Base-by-base conservation (phyloP, 2,329 filamentous ascomycete species). In the Aspergillus sp. region DNA sequence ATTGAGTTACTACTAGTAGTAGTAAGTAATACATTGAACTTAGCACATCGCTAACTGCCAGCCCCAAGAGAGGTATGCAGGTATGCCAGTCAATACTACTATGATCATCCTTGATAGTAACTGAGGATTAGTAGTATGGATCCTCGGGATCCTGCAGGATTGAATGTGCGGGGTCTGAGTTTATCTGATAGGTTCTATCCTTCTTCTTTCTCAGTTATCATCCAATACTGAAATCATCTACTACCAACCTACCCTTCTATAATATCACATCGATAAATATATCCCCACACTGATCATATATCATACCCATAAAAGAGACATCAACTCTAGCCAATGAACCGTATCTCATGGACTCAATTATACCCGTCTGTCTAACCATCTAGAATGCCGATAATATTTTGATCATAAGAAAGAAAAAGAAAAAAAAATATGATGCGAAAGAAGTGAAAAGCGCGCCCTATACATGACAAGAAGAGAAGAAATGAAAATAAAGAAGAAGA, bases 361-460 rank as follows among this genome's bases (percentile, higher is more conserved):
- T 23, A 43, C 41, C 41, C 41, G 41, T 45, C 12, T 45, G 41
- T 45, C 41, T 45, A 45, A 45, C 21, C 41, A 51, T 53, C 48
- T 54, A 55, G 55, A 59, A 58, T 53, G 54, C 41, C 50, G 55
- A 60, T 41, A 57, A 53, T 53, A 23, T 38, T 32, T 36, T 47
- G 19, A 52, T 53, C 57, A 32, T 56, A 45, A 50, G 45, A 36
- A 28, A 8, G 9, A 2, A 25, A 2, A 50, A 54, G 30, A 8
- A 25, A 25, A 8, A 8, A 8, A 8, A 48, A 55, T 56, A 57
- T 62, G 53, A 52, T 23, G 41, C 19, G 41, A 45, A 10, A 43
- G 32, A 13, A 12, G 4, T 0, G 12, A 36, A 36, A 43, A 45
- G 13, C 19, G 19, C 41, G 41, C 41, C 41, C 41, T 45, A 45